These are phyloP conservation scores for Fusarium redolens DNA, from an alignment of 2,329 filamentous ascomycete species.

Conservation along the genomic window DNA sequence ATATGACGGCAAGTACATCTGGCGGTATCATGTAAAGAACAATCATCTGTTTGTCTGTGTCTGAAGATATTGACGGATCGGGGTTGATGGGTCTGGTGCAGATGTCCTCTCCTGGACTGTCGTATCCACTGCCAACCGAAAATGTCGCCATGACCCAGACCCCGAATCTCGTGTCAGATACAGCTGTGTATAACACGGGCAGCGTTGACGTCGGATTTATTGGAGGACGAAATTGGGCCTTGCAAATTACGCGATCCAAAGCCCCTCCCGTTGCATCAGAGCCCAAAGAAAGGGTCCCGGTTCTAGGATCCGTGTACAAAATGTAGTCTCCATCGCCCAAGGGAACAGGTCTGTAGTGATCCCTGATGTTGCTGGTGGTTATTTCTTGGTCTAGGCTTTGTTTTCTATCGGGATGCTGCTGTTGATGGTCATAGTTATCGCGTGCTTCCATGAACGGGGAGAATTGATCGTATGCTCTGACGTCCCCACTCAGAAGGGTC, in stretches of 20 bases:
- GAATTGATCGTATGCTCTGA: constrained; percentile 17
- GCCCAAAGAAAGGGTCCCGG: constrained; percentile 68
- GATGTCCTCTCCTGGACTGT: constrained; percentile 3
- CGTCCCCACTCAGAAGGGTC: constrained; percentile 15
- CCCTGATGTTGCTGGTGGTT: constrained; percentile 58
- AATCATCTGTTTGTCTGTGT: constrained; percentile 54
- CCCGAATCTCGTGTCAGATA: constrained; percentile 67
- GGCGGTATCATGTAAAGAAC: constrained; percentile 71
- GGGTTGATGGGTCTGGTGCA: not conserved
- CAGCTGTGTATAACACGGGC: constrained; percentile 66
- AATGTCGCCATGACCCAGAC: constrained; percentile 69
- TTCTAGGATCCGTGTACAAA: constrained; percentile 71
- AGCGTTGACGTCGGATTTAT: constrained; percentile 44
- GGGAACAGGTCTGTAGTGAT: constrained; percentile 73
- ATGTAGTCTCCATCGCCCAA: constrained; percentile 74
- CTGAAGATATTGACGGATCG: constrained; percentile 10
- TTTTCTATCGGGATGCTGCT: constrained; percentile 17
- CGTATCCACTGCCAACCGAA: constrained; percentile 43
- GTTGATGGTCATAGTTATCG: constrained; percentile 26
- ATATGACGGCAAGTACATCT: constrained; percentile 61
- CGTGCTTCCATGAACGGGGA: constrained; percentile 24
- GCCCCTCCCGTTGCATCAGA: constrained; percentile 68
- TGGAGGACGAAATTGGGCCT: constrained; percentile 63
- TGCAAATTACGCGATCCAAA: constrained; percentile 64
- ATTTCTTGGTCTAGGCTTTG: constrained; percentile 43